Percentiles rank a stretch among this genome's conserved stretches.
phyloP scores from a whole-genome alignment of 345 rosid genomes.

The Lepidium didymum region DNA sequence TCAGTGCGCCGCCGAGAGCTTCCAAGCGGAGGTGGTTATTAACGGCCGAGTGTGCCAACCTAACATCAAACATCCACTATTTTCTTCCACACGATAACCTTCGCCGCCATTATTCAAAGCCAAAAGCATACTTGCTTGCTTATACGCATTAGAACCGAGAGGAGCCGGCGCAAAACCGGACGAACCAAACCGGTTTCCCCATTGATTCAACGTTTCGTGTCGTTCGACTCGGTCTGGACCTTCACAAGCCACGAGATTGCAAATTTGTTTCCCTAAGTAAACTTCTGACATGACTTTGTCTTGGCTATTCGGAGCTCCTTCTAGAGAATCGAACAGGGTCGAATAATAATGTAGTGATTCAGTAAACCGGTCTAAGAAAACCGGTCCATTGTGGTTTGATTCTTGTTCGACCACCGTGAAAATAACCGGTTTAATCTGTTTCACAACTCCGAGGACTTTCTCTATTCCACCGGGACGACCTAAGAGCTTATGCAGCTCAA shows the following conservation, averaged over 20 bases:
- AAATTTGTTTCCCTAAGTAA: conserved; percentile 78
- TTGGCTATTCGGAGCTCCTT: conserved; percentile 39
- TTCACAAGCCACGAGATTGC: conserved; percentile 77
- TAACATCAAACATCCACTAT: conserved; percentile 63
- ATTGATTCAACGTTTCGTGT: conserved; percentile 62
- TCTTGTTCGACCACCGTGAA: conserved; percentile 84
- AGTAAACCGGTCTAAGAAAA: conserved; percentile 74
- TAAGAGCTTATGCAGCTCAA: conserved; percentile 63
- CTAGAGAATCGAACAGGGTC: conserved; percentile 75
- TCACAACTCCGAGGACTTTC: conserved; percentile 52
- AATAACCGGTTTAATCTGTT: conserved; percentile 58
- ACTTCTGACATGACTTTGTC: conserved; percentile 75
- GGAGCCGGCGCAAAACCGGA: conserved; percentile 67
- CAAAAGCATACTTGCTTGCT: conserved; percentile 78
- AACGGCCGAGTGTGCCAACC: conserved; percentile 90
- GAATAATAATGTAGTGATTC: conserved; percentile 83
- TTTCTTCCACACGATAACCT: conserved; percentile 88
- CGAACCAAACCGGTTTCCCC: conserved; percentile 51
- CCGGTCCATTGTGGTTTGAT: conserved; percentile 68
- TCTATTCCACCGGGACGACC: conserved; percentile 60
- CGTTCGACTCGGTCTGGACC: conserved; percentile 73
- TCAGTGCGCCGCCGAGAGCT: conserved; percentile 29
- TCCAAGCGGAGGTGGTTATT: conserved; percentile 88
- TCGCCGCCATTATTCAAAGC: conserved; percentile 68
- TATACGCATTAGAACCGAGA: conserved; percentile 79